Conservation (phyloP, 2,329 filamentous ascomycete species). For the Exophiala aquamarina region DNA sequence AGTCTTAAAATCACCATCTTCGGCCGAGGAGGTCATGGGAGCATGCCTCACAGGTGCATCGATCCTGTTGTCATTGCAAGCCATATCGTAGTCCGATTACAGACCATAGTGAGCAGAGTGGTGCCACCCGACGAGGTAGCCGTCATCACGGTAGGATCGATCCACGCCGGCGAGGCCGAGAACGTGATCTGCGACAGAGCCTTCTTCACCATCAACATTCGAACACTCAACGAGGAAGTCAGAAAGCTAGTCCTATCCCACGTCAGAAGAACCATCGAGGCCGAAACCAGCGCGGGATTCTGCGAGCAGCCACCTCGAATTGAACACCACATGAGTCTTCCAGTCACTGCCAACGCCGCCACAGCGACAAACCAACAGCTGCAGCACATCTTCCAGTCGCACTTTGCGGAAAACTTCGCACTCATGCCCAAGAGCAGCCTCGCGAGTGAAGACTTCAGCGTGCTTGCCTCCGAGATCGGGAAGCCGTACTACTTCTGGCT, state of each 20-base stretch:
- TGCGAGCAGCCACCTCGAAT: conserved; percentile 51
- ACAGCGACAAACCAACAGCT: conserved; percentile 41
- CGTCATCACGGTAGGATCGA: conserved; percentile 57
- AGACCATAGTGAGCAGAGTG: conserved; percentile 56
- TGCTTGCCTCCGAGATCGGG: conserved; percentile 51
- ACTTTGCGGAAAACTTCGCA: conserved; percentile 42
- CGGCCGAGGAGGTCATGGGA: conserved; percentile 59
- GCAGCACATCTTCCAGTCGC: conserved; percentile 43
- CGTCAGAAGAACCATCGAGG: conserved; percentile 55
- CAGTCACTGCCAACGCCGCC: conserved; percentile 54
- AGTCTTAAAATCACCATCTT: conserved; percentile 52
- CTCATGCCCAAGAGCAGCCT: conserved; percentile 8
- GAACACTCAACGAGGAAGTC: conserved; percentile 46
- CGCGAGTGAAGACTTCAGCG: conserved; percentile 58
- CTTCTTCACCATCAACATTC: conserved; percentile 55
- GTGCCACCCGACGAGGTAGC: conserved; percentile 53
- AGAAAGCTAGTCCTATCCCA: conserved; percentile 47
- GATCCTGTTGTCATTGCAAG: conserved; percentile 61
- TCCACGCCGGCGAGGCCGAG: conserved; percentile 59
- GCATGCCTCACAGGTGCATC: conserved; percentile 54
- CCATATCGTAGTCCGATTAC: conserved; percentile 56
- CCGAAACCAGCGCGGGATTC: conserved; percentile 53
- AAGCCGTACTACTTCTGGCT: conserved; percentile 57
- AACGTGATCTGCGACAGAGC: conserved; percentile 60
- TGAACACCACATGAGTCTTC: conserved; percentile 49